A percentile compares a stretch with the other conserved stretches of the same genome.
Evolutionary conservation across 306 rosid species (phyloP).

Genomic region (Citrullus colocynthis): DNA sequence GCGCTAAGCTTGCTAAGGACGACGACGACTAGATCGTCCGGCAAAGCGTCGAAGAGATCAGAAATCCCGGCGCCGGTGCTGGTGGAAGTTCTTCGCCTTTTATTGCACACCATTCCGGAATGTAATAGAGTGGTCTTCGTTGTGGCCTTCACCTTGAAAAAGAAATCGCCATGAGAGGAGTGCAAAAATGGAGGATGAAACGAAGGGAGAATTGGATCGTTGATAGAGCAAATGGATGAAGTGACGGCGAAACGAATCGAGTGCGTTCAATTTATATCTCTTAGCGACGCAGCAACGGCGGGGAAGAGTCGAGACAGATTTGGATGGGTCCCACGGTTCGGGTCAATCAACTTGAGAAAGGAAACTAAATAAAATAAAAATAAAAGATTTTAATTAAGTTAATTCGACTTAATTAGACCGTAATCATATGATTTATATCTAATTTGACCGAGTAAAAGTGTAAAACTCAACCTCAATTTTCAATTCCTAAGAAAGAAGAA

Average conservation of each 20-base stretch:
- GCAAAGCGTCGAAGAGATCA: constrained; percentile 40
- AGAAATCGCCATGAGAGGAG: not conserved
- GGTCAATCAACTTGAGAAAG: not conserved
- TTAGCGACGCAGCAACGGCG: not conserved
- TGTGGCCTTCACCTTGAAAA: not conserved
- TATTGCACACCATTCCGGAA: not conserved
- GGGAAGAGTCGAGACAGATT: not conserved
- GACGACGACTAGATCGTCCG: constrained; percentile 54
- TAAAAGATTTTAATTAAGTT: not conserved
- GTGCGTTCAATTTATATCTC: not conserved
- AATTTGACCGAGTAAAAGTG: not conserved
- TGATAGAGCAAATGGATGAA: not conserved
- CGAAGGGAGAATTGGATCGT: not conserved
- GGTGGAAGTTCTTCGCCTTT: not conserved
- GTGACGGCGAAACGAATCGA: not conserved
- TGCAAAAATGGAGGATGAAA: not conserved
- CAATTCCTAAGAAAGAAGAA: not conserved
- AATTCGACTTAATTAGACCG: not conserved
- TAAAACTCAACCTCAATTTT: not conserved
- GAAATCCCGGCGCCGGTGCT: not conserved
- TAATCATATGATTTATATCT: not conserved
- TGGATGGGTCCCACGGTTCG: constrained; percentile 2
- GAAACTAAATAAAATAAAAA: not conserved
- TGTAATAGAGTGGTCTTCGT: not conserved
- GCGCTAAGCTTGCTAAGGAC: constrained; percentile 62